Evolutionary conservation across 148 eudicot genomes (phyloP).

Genomic region (Arctostaphylos glauca): DNA sequence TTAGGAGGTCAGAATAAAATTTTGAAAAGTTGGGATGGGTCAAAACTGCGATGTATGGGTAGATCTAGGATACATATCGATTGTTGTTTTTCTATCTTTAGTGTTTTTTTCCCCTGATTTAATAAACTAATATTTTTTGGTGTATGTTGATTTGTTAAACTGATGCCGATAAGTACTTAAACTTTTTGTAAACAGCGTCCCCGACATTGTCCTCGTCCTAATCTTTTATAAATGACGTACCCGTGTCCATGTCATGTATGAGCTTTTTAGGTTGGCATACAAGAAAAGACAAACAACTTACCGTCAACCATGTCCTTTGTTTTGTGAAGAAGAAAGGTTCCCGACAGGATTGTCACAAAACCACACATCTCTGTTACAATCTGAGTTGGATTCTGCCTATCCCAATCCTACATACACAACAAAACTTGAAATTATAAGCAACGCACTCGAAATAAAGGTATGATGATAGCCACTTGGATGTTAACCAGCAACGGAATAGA

Average conservation of each 20-base stretch:
- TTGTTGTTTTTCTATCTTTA: background rate
- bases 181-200: too few species aligned
- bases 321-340: conserved; percentile 89
- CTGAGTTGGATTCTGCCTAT: conserved; percentile 72
- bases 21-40: background rate
- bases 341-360: conserved; percentile 78
- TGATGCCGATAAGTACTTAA: too few species aligned
- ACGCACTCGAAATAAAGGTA: background rate
- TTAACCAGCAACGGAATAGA: background rate
- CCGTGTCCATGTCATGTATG: background rate
- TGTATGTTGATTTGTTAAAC: too few species aligned
- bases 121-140: background rate
- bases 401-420: conserved; percentile 65
- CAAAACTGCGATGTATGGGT: background rate
- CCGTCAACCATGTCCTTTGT: conserved; percentile 80
- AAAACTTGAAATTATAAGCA: conserved; percentile 1
- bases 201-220: conserved; percentile 56
- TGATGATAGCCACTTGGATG: too few species aligned
- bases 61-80: background rate
- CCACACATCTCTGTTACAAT: conserved; percentile 92
- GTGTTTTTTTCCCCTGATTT: background rate
- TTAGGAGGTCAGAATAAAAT: background rate
- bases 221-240: background rate
- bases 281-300: conserved; percentile 18
- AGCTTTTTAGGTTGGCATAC: background rate